Conservation (phyloP, 768 basidiomycete species). For the Leccinum disarticulatum region DNA sequence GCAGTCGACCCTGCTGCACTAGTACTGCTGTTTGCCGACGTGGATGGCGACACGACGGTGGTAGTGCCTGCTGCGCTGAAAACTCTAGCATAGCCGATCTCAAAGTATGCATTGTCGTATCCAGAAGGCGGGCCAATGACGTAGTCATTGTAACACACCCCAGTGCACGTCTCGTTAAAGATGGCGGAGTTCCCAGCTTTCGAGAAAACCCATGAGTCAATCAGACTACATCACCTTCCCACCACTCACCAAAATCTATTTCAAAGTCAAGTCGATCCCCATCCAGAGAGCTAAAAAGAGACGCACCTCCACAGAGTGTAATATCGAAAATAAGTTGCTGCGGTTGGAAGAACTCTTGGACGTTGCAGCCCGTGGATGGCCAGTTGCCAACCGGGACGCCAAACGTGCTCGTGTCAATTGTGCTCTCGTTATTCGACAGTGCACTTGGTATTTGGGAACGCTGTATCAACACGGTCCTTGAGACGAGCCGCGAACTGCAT, state of each 20-base stretch:
- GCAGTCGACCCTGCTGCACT: slow-evolving; percentile 13
- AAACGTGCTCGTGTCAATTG: slow-evolving; percentile 53
- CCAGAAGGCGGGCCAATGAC: slow-evolving; percentile 61
- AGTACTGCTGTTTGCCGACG: slow-evolving; percentile 13
- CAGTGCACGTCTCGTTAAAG: slow-evolving; percentile 61
- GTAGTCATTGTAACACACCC: slow-evolving; percentile 69
- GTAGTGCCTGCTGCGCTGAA: slow-evolving; percentile 38
- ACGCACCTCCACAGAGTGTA: slow-evolving; percentile 63
- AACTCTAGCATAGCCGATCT: slow-evolving; percentile 59
- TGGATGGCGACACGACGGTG: slow-evolving; percentile 25
- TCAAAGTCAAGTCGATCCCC: slow-evolving; percentile 18
- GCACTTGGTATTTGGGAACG: slow-evolving; percentile 45
- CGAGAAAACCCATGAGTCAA: slow-evolving; percentile 23
- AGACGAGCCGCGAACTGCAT: background rate
- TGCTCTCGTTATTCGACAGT: slow-evolving; percentile 48
- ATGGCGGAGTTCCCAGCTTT: slow-evolving; percentile 49
- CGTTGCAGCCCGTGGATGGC: slow-evolving; percentile 54
- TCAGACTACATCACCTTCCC: background rate
- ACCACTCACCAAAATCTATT: slow-evolving; percentile 34
- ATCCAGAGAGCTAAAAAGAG: slow-evolving; percentile 4
- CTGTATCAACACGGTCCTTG: slow-evolving; percentile 14
- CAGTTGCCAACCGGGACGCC: slow-evolving; percentile 74
- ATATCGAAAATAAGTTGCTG: slow-evolving; percentile 75
- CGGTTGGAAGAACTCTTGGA: slow-evolving; percentile 53
- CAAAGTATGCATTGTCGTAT: slow-evolving; percentile 71